Evolutionary conservation across 805 yeast species (phyloP), one percentile per base, ranked within the genome.

Genomic region (Alloascoidea africana): DNA sequence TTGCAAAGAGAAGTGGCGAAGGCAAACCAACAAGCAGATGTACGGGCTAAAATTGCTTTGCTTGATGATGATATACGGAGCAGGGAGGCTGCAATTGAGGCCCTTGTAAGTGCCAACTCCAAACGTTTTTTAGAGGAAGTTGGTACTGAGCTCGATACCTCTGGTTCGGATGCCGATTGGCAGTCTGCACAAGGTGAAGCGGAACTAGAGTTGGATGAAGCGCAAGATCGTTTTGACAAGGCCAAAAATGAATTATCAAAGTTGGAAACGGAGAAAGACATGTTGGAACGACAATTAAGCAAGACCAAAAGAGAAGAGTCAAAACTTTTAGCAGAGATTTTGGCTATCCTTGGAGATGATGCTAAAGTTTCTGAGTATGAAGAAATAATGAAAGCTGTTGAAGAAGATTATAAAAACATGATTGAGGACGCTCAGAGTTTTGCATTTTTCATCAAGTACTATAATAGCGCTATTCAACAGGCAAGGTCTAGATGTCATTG

Each of bases 371-470:
- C 62, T 2, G 66, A 66, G 1, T 80, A 73, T 49, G 72, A 69
- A 27, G 57, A 55, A 1, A 59, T 68, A 4, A 42, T 78, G 2
- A 50, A 54, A 17, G 79, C 72, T 13, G 61, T 77, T 3, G 89
- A 83, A 47, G 67, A 66, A 14, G 78, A 76, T 33, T 70, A 72
- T 44, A 66, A 70, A 33, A 65, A 65, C 14, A 73, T 84, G 0
- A 57, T 73, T 13, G 81, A 78, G 43, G 76, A 79, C 39, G 51
- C 72, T 19, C 83, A 83, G 49, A 73, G 82, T 44, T 69, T 68
- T 18, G 74, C 73, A 34, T 81, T 85, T 2, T 76, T 87, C 0
- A 60, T 72, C 17, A 71, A 71, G 33, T 86, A 78, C 55, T 85
- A 82, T 48, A 55, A 64, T 16, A 71, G 70, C 34, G 96, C 96